Percentiles rank a stretch among this genome's conserved stretches.
Conservation (phyloP, 1,284 basidiomycete species). For the Sporisorium exsertum region DNA sequence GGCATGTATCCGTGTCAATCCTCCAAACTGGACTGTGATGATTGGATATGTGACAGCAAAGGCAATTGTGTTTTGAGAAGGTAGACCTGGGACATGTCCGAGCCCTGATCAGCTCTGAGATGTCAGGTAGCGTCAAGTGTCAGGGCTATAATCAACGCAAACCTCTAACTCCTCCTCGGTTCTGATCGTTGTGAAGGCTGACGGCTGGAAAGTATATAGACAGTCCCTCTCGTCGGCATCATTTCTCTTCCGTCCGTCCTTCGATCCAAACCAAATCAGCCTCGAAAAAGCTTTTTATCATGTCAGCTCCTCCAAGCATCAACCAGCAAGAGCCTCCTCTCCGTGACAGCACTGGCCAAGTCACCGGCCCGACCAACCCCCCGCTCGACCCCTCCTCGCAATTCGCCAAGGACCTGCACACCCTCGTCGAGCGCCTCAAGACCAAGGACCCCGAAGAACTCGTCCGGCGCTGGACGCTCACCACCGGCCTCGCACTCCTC, state of each 20-base stretch:
- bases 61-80: not conserved
- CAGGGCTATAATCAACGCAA: not conserved
- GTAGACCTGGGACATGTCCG: not conserved
- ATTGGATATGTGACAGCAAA: not conserved
- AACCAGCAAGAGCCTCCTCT: not conserved
- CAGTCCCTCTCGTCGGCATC: not conserved
- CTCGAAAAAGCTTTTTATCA: not conserved
- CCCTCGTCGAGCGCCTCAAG: not conserved
- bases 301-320: not conserved
- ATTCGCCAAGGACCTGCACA: constrained; percentile 5
- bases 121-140: not conserved
- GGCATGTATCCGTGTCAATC: not conserved
- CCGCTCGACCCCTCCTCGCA: constrained; percentile 7
- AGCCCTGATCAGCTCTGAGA: not conserved
- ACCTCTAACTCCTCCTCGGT: not conserved
- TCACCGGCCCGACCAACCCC: not conserved
- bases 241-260: not conserved
- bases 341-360: not conserved
- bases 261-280: not conserved
- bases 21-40: not conserved
- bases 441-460: not conserved
- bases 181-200: not conserved
- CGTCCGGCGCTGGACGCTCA: not conserved
- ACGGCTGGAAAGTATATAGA: not conserved
- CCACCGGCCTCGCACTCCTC: not conserved